Evolutionary conservation across 1,284 basidiomycete species (phyloP).

Genomic region (Austroboletus novae-zelandiae): DNA sequence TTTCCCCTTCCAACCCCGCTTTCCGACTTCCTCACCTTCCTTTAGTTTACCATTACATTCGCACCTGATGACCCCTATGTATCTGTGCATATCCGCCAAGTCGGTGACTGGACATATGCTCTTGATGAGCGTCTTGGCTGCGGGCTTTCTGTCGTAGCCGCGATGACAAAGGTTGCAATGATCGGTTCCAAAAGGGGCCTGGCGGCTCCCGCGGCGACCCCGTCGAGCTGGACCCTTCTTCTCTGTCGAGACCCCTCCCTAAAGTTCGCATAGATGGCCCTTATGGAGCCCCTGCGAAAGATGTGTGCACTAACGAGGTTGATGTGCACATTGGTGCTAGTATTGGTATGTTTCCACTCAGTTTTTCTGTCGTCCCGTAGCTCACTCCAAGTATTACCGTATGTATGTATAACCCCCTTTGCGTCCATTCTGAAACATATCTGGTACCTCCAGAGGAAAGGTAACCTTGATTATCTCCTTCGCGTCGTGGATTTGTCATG

Average conservation of each 20-base stretch:
- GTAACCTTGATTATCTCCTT: slow-evolving; percentile 71
- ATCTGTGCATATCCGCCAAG: slow-evolving; percentile 87
- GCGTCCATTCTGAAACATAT: slow-evolving; percentile 91
- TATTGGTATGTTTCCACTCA: slow-evolving; percentile 61
- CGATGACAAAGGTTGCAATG: slow-evolving; percentile 73
- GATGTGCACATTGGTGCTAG: slow-evolving; percentile 86
- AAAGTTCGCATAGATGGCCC: slow-evolving; percentile 81
- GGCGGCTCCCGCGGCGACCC: slow-evolving; percentile 65
- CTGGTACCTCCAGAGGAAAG: slow-evolving; percentile 84
- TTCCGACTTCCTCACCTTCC: not conserved
- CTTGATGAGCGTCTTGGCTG: slow-evolving; percentile 83
- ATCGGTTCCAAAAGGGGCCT: slow-evolving; percentile 63
- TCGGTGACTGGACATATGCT: slow-evolving; percentile 81
- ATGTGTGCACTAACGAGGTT: slow-evolving; percentile 83
- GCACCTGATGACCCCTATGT: slow-evolving; percentile 90
- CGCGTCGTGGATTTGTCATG: slow-evolving; percentile 89
- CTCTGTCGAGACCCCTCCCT: slow-evolving; percentile 55
- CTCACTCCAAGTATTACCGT: slow-evolving; percentile 1
- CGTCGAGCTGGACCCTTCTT: slow-evolving; percentile 65
- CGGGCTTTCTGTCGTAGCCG: slow-evolving; percentile 68
- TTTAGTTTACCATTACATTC: slow-evolving; percentile 87
- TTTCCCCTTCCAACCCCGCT: slow-evolving; percentile 1
- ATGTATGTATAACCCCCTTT: slow-evolving; percentile 81
- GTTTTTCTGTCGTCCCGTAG: not conserved
- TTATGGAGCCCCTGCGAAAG: slow-evolving; percentile 86